phyloP scores from a whole-genome alignment of 495 filamentous ascomycete species.

The Emericellopsis terricola region DNA sequence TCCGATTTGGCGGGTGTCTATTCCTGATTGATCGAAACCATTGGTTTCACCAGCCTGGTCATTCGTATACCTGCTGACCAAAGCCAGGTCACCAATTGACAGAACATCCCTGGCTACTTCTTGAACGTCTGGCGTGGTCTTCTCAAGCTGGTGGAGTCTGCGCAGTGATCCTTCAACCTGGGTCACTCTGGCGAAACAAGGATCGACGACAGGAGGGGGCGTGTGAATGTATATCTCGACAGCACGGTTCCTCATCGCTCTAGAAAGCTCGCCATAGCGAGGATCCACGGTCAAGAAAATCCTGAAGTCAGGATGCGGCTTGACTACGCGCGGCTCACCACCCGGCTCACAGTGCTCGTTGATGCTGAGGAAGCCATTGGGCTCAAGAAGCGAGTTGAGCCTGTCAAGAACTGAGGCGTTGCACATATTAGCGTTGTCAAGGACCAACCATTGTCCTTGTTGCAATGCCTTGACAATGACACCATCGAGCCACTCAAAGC shows the following conservation, averaged over 20 bases:
- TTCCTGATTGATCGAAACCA: background rate
- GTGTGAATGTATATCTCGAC: constrained; percentile 67
- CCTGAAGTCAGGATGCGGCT: constrained; percentile 72
- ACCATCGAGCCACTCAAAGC: constrained; percentile 94
- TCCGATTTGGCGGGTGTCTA: no score
- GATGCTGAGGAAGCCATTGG: constrained; percentile 69
- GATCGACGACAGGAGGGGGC: constrained; percentile 5
- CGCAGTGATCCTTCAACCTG: constrained; percentile 25
- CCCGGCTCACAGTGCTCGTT: constrained; percentile 77
- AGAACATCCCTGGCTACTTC: constrained; percentile 35
- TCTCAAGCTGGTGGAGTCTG: constrained; percentile 8
- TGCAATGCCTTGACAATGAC: constrained; percentile 74
- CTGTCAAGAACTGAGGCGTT: constrained; percentile 87
- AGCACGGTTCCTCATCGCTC: constrained; percentile 91
- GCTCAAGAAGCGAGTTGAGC: constrained; percentile 86
- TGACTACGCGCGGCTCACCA: constrained; percentile 64
- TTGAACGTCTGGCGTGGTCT: background rate
- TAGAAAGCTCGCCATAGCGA: constrained; percentile 78
- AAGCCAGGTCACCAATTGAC: constrained; percentile 25
- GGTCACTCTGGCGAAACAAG: constrained; percentile 10
- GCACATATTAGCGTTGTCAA: constrained; percentile 95
- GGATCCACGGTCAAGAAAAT: constrained; percentile 92
- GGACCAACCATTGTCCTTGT: constrained; percentile 76
- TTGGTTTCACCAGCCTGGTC: background rate
- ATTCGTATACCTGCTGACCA: constrained; percentile 22